phyloP scores from a whole-genome alignment of 768 basidiomycete genomes.

The Phlebiopsis flavidoalba region DNA sequence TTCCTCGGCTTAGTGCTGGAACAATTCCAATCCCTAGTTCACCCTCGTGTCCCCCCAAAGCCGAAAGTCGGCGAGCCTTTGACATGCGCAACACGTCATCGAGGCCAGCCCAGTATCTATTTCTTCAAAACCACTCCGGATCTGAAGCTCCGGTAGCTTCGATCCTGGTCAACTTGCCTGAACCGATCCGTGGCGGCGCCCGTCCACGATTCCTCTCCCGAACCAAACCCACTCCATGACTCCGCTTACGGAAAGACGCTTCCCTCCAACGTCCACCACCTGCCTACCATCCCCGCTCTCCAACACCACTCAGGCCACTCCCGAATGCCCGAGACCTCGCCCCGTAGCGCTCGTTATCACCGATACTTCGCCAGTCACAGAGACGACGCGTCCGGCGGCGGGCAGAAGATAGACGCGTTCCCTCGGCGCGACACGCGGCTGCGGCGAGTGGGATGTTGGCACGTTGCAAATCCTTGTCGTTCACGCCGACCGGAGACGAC shows the following conservation, averaged over 20 bases:
- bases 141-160: not conserved
- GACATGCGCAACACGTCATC: not conserved
- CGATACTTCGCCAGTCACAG: too few species aligned
- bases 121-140: not conserved
- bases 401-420: slow-evolving; percentile 66
- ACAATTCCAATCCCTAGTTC: not conserved
- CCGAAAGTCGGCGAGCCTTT: not conserved
- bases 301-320: slow-evolving; percentile 1
- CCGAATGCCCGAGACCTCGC: not conserved
- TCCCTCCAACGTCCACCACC: slow-evolving; percentile 11
- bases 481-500: too few species aligned
- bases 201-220: too few species aligned
- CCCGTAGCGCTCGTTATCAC: slow-evolving; percentile 28
- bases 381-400: slow-evolving; percentile 38
- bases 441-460: too few species aligned
- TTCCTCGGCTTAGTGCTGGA: not conserved
- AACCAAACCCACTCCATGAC: slow-evolving; percentile 8
- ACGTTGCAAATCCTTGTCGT: too few species aligned
- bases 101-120: not conserved
- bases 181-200: slow-evolving; percentile 15
- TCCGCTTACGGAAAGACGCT: slow-evolving; percentile 6
- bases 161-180: not conserved
- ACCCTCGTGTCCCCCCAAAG: not conserved
- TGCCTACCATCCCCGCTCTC: too few species aligned
- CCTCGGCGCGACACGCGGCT: too few species aligned